phyloP scores from a whole-genome alignment of 2,329 filamentous ascomycete species.

The Neurospora crassa region DNA sequence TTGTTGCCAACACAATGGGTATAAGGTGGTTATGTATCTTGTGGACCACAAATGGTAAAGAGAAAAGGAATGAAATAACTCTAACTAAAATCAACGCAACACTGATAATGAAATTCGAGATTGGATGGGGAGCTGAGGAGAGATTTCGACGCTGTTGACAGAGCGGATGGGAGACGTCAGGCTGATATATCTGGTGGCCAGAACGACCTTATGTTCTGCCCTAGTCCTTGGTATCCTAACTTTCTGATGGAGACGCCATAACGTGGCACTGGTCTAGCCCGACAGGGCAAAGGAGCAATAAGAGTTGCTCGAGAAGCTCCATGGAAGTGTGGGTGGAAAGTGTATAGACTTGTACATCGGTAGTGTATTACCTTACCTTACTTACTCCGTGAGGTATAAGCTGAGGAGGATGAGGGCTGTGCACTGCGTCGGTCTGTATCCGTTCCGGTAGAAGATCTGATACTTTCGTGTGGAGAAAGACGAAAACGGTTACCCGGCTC shows the following conservation, averaged over 20 bases:
- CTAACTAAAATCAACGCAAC: background rate
- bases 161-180: background rate
- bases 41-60: background rate
- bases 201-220: background rate
- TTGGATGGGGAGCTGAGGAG: background rate
- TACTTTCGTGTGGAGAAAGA: background rate
- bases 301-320: background rate
- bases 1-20: background rate
- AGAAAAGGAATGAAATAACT: background rate
- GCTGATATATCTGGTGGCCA: background rate
- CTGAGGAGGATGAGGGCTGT: background rate
- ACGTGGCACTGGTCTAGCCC: background rate
- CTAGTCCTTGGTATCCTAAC: background rate
- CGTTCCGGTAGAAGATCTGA: background rate
- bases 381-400: background rate
- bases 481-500: background rate
- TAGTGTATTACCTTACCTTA: background rate
- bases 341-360: background rate
- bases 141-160: background rate
- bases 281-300: background rate
- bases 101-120: background rate
- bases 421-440: background rate
- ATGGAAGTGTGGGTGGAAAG: background rate
- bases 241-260: background rate
- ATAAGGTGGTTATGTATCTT: background rate